phyloP scores from a whole-genome alignment of 345 rosid genomes.

The Erucastrum elatum region DNA sequence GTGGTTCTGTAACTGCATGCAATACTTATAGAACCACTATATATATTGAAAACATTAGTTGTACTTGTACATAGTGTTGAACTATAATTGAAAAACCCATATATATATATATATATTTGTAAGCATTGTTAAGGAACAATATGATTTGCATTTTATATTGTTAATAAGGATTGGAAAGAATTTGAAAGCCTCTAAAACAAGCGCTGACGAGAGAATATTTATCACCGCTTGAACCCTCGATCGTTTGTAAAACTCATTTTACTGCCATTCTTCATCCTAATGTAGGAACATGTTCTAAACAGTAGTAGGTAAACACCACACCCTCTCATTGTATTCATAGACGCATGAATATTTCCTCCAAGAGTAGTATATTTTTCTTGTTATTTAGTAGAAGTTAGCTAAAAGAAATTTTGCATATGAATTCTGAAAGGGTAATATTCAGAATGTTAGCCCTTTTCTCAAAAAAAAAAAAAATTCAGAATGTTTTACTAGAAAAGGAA shows the following conservation, averaged over 20 bases:
- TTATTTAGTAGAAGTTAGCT: neutral
- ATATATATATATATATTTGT: neutral
- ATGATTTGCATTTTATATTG: neutral
- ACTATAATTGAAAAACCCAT: neutral
- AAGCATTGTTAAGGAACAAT: neutral
- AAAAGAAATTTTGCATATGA: neutral
- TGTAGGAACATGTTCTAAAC: neutral
- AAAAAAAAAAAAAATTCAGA: neutral
- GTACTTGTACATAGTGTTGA: neutral
- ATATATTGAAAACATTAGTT: neutral
- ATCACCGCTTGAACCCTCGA: neutral
- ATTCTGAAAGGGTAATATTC: neutral
- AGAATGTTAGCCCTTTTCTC: neutral
- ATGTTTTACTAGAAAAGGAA: neutral
- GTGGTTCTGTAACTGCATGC: neutral
- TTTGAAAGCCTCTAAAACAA: neutral
- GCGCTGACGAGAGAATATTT: neutral
- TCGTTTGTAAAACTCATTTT: neutral
- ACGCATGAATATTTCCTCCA: neutral
- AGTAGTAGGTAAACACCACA: neutral
- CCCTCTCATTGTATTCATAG: neutral
- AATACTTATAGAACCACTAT: neutral
- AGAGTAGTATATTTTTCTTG: neutral
- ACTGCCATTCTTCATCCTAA: neutral
- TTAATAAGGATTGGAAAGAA: neutral